Evolutionary conservation across 2,329 filamentous ascomycete species (phyloP), one percentile per base, ranked within the genome.

Genomic region (Aplosporella prunicola): DNA sequence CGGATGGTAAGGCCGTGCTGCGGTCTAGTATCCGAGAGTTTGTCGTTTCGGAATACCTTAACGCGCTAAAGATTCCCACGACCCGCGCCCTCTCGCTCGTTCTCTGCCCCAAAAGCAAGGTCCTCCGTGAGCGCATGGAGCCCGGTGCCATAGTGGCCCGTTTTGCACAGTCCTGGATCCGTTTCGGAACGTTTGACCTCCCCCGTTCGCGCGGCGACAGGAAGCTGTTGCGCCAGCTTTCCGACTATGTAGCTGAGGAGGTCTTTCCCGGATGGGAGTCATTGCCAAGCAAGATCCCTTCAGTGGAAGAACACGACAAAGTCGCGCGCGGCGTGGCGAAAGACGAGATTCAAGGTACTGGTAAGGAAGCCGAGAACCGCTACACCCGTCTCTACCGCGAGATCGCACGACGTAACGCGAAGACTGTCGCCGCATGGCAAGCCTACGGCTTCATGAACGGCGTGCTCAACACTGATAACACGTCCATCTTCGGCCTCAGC

Each of bases 391-490:
- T 98, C 1, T 98, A 93, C 58, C 79, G 91, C 23, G 87, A 93
- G 52, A 79, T 98, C 39, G 78, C 79, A 4, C 77, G 86, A 27
- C 76, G 84, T 20, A 98, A 95, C 54, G 91, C 91, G 1, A 69
- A 72, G 41, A 93, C 83, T 0, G 88, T 96, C 2, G 91, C 91
- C 9, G 75, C 81, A 47, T 96, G 91, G 89, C 93, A 98, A 64
- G 87, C 86, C 0, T 96, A 96, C 53, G 91, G 86, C n/a, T 98
- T 98, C 64, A 96, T 93, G 72, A 98, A 98, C 52, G 91, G 91
- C 30, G 91, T 98, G 4, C 68, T 98, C 41, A 98, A 98, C 61
- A 96, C 91, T 0, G 91, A 98, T 56, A 98, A 98, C 58, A 98
- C 91, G 0, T 94, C 87, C 0, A 73, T 98, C 34, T 79, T 79